These are phyloP conservation scores for Psidium friedrichsthalianum DNA, from an alignment of 345 rosid genomes.

Conservation along the genomic window DNA sequence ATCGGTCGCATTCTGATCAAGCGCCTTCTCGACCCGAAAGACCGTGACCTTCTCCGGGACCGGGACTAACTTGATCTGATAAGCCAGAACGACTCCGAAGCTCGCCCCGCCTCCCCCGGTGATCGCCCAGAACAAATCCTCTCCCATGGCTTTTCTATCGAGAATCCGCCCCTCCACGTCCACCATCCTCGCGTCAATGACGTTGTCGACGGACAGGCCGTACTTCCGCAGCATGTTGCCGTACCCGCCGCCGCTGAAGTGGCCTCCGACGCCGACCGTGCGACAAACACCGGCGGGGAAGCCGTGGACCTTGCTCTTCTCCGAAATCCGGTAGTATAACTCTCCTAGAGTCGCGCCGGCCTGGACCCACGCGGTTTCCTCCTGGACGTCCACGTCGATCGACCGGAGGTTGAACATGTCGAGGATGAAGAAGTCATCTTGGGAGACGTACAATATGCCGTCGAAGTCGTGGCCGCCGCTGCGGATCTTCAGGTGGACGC, in stretches of 20 bases:
- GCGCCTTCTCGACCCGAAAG: slow-evolving; percentile 11
- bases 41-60: slow-evolving; percentile 36
- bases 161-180: slow-evolving; percentile 19
- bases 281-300: slow-evolving; percentile 44
- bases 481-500: slow-evolving; percentile 26
- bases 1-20: slow-evolving; percentile 26
- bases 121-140: slow-evolving; percentile 45
- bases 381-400: slow-evolving; percentile 14
- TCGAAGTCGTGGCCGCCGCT: slow-evolving; percentile 62
- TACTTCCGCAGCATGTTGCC: slow-evolving; percentile 33
- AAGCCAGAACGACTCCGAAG: slow-evolving; percentile 28
- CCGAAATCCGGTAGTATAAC: slow-evolving; percentile 24
- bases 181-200: slow-evolving; percentile 28
- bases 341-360: slow-evolving; percentile 45
- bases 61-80: slow-evolving; percentile 26
- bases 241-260: slow-evolving; percentile 37
- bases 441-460: slow-evolving; percentile 41
- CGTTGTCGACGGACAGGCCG: slow-evolving; percentile 30
- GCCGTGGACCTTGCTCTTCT: slow-evolving; percentile 29
- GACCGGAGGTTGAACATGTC: slow-evolving; percentile 31
- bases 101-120: slow-evolving; percentile 43
- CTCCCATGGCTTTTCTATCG: slow-evolving; percentile 37
- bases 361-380: slow-evolving; percentile 35
- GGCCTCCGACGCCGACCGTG: slow-evolving; percentile 44
- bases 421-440: slow-evolving; percentile 24